Percentiles rank a stretch among this genome's conserved stretches.
Evolutionary conservation across 2,329 filamentous ascomycete species (phyloP).

Genomic region (Aspergillus flavus): DNA sequence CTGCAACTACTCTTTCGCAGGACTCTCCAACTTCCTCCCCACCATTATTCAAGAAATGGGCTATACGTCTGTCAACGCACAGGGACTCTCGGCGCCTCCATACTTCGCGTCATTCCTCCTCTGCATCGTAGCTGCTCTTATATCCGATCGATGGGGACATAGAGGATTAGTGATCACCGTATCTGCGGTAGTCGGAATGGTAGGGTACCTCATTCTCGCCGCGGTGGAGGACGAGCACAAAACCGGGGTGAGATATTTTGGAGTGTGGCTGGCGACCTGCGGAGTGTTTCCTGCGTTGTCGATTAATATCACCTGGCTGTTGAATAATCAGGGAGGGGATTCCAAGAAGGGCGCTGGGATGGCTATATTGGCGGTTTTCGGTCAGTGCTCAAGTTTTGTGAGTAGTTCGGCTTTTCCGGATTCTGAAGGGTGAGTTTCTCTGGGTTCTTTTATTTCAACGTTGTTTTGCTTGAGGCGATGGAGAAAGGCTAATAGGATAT

Average conservation of each 20-base stretch:
- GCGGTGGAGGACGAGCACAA: slow-evolving; percentile 26
- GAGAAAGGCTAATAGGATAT: neutral
- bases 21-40: slow-evolving; percentile 46
- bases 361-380: slow-evolving; percentile 27
- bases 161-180: slow-evolving; percentile 38
- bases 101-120: slow-evolving; percentile 45
- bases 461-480: neutral
- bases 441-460: neutral
- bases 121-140: slow-evolving; percentile 28
- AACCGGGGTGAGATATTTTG: slow-evolving; percentile 39
- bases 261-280: slow-evolving; percentile 39
- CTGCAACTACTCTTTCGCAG: slow-evolving; percentile 42
- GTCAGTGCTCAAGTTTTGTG: slow-evolving; percentile 29
- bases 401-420: slow-evolving; percentile 28
- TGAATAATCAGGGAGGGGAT: slow-evolving; percentile 30
- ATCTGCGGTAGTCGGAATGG: slow-evolving; percentile 27
- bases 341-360: slow-evolving; percentile 29
- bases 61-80: slow-evolving; percentile 42
- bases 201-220: slow-evolving; percentile 40
- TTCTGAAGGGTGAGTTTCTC: slow-evolving; percentile 16
- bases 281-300: slow-evolving; percentile 27
- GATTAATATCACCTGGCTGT: slow-evolving; percentile 30
- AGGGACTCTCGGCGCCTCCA: slow-evolving; percentile 46
- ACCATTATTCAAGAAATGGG: slow-evolving; percentile 47
- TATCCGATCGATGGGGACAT: slow-evolving; percentile 40